Percentiles rank a stretch among this genome's conserved stretches.
phyloP scores from a whole-genome alignment of 2,329 filamentous ascomycete genomes.

The Ceratocystis diversiconidia region DNA sequence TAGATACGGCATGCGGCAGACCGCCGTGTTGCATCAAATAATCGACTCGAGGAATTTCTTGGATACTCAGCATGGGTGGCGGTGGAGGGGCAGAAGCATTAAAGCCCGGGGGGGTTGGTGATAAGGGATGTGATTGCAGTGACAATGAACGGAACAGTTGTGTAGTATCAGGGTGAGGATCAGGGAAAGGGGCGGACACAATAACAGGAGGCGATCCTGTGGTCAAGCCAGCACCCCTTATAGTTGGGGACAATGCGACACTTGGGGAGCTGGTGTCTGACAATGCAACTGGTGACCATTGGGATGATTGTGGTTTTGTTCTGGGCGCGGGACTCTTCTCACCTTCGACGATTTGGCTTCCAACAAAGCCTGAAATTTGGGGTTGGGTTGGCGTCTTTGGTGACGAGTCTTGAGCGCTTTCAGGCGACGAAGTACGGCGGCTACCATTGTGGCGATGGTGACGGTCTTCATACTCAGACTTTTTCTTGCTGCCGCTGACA shows the following conservation, averaged over 20 bases:
- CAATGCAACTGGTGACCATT: constrained; percentile 8
- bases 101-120: constrained; percentile 28
- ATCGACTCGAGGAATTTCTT: constrained; percentile 70
- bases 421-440: constrained; percentile 27
- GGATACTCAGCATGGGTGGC: constrained; percentile 55
- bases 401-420: constrained; percentile 40
- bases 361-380: constrained; percentile 28
- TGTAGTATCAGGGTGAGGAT: constrained; percentile 15
- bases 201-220: constrained; percentile 27
- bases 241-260: neutral
- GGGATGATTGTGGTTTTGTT: neutral
- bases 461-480: constrained; percentile 33
- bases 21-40: constrained; percentile 86
- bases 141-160: constrained; percentile 22
- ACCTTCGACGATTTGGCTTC: constrained; percentile 16
- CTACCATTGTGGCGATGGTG: constrained; percentile 27
- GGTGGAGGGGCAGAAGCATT: constrained; percentile 51
- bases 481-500: constrained; percentile 24
- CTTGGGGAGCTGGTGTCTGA: constrained; percentile 5
- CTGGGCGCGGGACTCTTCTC: constrained; percentile 17
- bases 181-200: neutral
- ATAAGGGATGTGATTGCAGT: neutral
- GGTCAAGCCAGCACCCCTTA: constrained; percentile 21
- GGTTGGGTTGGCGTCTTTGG: constrained; percentile 46
- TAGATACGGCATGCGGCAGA: constrained; percentile 55